These are phyloP conservation scores for Neurospora sp. DNA, from an alignment of 495 filamentous ascomycete genomes.

Conservation along the genomic window DNA sequence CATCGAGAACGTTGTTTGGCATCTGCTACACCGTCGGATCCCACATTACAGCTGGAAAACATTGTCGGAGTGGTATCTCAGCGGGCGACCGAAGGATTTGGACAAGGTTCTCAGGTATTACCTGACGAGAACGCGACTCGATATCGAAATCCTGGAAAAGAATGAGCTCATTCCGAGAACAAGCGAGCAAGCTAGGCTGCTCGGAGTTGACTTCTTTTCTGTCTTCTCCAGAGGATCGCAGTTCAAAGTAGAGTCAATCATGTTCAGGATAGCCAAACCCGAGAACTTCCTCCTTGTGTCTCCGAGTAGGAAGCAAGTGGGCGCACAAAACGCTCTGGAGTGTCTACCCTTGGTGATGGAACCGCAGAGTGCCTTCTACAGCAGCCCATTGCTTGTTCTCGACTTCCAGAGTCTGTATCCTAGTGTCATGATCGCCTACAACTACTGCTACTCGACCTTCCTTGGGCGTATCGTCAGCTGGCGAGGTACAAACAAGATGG, in stretches of 20 bases:
- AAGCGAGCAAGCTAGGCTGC: conserved; percentile 86
- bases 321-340: conserved; percentile 87
- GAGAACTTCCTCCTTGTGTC: conserved; percentile 90
- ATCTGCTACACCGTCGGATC: conserved; percentile 80
- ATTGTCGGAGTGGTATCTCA: conserved; percentile 73
- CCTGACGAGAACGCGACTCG: conserved; percentile 61
- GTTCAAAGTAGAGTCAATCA: conserved; percentile 96
- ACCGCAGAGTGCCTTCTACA: conserved; percentile 90
- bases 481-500: conserved; percentile 91
- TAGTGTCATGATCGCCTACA: conserved; percentile 98
- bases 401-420: conserved; percentile 97
- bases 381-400: conserved; percentile 76
- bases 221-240: conserved; percentile 91
- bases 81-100: conserved; percentile 54
- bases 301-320: conserved; percentile 84
- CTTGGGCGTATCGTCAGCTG: conserved; percentile 75
- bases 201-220: conserved; percentile 93
- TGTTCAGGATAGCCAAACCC: conserved; percentile 97
- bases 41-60: conserved; percentile 75
- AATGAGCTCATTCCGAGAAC: conserved; percentile 85
- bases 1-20: conserved; percentile 94
- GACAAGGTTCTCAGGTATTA: conserved; percentile 73
- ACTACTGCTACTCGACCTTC: conserved; percentile 98
- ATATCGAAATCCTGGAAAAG: conserved; percentile 83
- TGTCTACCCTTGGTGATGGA: conserved; percentile 97